phyloP scores from a whole-genome alignment of 257 asterid genomes.

The Scutellaria baicalensis region DNA sequence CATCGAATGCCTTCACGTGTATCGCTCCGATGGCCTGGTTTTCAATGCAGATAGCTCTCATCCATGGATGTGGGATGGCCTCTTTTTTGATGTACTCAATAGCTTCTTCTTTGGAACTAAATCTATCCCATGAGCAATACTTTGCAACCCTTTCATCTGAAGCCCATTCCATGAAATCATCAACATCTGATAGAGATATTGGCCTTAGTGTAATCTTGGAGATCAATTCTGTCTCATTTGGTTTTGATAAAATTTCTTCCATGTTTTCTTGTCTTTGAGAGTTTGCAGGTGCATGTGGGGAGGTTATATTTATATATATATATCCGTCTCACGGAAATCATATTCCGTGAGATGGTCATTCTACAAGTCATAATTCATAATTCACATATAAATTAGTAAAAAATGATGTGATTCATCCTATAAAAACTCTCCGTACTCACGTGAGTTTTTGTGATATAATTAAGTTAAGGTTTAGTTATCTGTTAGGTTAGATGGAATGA shows the following conservation, averaged over 20 bases:
- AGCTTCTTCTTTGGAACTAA: constrained; percentile 23
- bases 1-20: constrained; percentile 29
- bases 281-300: too few species aligned
- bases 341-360: too few species aligned
- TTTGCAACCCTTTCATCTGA: constrained; percentile 34
- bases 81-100: constrained; percentile 3
- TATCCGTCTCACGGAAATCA: too few species aligned
- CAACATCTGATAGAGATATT: constrained; percentile 29
- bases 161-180: constrained; percentile 48
- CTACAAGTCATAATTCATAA: too few species aligned
- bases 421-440: too few species aligned
- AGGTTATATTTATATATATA: too few species aligned
- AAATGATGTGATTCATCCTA: too few species aligned
- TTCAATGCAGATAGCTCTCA: constrained; percentile 25
- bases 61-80: constrained; percentile 35
- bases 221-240: constrained; percentile 11
- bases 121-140: constrained; percentile 40
- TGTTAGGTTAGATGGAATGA: too few species aligned
- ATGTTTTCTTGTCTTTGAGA: background rate
- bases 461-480: too few species aligned
- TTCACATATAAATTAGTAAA: too few species aligned
- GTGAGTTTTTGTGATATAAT: too few species aligned
- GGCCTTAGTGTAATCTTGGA: constrained; percentile 21
- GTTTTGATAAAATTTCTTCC: constrained; percentile 4
- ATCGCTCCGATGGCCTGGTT: constrained; percentile 33